phyloP scores from a whole-genome alignment of 1,284 basidiomycete species.

The Apiotrichum mycotoxinovorans region DNA sequence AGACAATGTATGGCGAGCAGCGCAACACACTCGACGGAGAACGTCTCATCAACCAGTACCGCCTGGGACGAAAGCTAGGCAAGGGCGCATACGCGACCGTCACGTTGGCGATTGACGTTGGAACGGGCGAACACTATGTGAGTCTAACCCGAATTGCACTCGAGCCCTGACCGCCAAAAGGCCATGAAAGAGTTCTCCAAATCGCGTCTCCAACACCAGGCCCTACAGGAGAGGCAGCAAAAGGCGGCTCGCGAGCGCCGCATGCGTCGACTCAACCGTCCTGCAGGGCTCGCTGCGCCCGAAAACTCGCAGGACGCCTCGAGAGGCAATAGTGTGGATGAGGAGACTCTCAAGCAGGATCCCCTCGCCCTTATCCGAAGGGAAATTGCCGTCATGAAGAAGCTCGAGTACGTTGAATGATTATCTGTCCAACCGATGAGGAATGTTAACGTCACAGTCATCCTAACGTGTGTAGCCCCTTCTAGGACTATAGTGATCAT shows the following conservation, averaged over 20 bases:
- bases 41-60: constrained; percentile 50
- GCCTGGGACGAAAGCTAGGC: constrained; percentile 46
- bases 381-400: constrained; percentile 53
- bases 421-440: neutral
- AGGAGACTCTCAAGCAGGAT: constrained; percentile 28
- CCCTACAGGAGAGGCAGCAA: constrained; percentile 34
- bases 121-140: constrained; percentile 48
- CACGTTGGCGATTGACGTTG: constrained; percentile 46
- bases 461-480: constrained; percentile 41
- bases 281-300: neutral
- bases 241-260: constrained; percentile 13
- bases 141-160: constrained; percentile 14
- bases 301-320: too few relatives aligned
- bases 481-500: neutral
- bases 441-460: constrained; percentile 30
- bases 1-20: constrained; percentile 46
- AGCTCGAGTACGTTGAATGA: constrained; percentile 46
- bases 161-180: constrained; percentile 17
- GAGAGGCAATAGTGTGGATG: neutral
- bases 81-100: constrained; percentile 50
- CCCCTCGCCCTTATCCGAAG: constrained; percentile 47
- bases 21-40: constrained; percentile 40
- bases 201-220: constrained; percentile 43
- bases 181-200: constrained; percentile 52
- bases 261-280: neutral